Base-by-base conservation (phyloP, 176 grass and related monocot species). In the Echinochloa phyllopogon region DNA sequence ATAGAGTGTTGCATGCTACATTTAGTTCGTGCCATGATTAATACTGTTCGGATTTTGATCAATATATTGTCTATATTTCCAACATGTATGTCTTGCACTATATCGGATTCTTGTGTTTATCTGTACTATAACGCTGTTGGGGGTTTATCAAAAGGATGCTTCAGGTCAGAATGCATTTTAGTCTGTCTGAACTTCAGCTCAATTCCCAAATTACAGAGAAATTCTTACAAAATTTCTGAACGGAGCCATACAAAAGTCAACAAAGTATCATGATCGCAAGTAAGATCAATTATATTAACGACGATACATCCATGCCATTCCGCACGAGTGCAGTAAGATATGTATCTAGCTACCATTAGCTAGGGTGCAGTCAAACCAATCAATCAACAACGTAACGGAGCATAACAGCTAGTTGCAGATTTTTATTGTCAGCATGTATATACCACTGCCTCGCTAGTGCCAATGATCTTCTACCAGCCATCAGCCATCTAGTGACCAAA, bases 401-500 rank as follows among this genome's bases (percentile, higher is more conserved):
- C n/a, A n/a, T n/a, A n/a, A n/a, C n/a, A n/a, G 13, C 21, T 25
- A 45, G 11, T 53, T 57, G 49, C 10, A 58, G 51, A 76, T 41
- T n/a, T 75, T 55, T 36, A 13, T 45, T 70, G 2, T 43, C 67
- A 71, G 2, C n/a, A 39, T n/a, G 8, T 58, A 48, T 48, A 56
- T 1, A 63, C 15, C 45, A 36, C 74, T 8, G 37, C 24, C 6
- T 74, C 27, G 8, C 3, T 52, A 74, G 74, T 77, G 74, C 52
- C 43, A n/a, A 74, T 12, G 36, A 39, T 58, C 10, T 8, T 72
- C 10, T 5, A 27, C 8, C 43, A 33, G 29, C 29, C 29, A 33
- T 13, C n/a, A n/a, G n/a, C n/a, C n/a, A 61, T 23, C 67, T 71
- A 75, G 74, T 76, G 74, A 76, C 21, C 3, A 16, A 76, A 57